Conservation (phyloP, 2,329 filamentous ascomycete genomes). For the Coniochaeta pulveracea region DNA sequence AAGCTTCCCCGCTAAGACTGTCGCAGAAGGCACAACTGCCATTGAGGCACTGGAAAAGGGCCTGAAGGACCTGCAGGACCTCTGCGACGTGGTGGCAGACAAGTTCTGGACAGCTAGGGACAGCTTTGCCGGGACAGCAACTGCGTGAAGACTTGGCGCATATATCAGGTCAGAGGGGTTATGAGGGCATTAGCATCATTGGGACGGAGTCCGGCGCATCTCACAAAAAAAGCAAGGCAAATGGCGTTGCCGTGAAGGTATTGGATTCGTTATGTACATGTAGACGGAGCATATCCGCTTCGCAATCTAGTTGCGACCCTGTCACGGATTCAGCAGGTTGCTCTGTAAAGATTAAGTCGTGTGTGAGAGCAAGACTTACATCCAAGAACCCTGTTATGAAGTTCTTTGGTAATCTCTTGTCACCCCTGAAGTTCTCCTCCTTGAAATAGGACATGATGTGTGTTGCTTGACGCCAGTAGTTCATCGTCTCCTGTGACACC, state of each 20-base stretch:
- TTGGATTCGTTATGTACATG: slow-evolving; percentile 24
- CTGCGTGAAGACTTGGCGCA: too few species aligned
- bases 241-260: slow-evolving; percentile 2
- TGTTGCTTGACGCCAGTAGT: slow-evolving; percentile 96
- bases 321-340: neutral
- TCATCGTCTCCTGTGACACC: slow-evolving; percentile 73
- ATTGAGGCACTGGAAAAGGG: slow-evolving; percentile 85
- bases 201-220: neutral
- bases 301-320: slow-evolving; percentile 37
- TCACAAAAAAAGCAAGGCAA: neutral
- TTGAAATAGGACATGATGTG: slow-evolving; percentile 98
- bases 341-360: too few species aligned
- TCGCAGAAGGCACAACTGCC: slow-evolving; percentile 63
- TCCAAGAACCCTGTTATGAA: slow-evolving; percentile 95
- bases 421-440: slow-evolving; percentile 65
- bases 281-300: slow-evolving; percentile 4
- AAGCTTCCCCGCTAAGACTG: slow-evolving; percentile 10
- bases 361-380: slow-evolving; percentile 58
- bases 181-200: neutral
- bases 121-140: slow-evolving; percentile 43
- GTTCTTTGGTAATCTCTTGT: slow-evolving; percentile 68
- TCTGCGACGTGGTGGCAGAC: slow-evolving; percentile 88
- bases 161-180: slow-evolving; percentile 8
- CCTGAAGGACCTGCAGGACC: slow-evolving; percentile 73
- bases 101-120: slow-evolving; percentile 67